A percentile compares a stretch with the other conserved stretches of the same genome.
Evolutionary conservation across 768 basidiomycete genomes (phyloP).

Genomic region (Auricularia heimuer): DNA sequence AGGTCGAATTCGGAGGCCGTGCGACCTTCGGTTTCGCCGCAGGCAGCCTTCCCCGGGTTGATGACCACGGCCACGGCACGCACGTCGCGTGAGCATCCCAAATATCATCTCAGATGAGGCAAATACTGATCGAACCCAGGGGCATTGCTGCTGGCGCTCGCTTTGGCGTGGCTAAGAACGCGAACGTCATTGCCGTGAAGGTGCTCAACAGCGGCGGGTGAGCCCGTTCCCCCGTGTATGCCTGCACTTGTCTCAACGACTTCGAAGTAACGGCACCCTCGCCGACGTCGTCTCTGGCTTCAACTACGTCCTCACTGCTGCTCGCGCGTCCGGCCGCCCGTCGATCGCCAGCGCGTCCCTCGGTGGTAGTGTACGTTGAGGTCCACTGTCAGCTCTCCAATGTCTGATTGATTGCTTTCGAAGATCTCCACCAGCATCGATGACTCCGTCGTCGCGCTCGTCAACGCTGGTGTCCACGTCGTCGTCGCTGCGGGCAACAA

Average conservation of each 20-base stretch:
- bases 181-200: conserved; percentile 11
- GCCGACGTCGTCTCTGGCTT: conserved; percentile 19
- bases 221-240: conserved; percentile 1
- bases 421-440: conserved; percentile 3
- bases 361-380: conserved; percentile 4
- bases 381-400: background rate
- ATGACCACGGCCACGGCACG: conserved; percentile 29
- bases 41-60: conserved; percentile 12
- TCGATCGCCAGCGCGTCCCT: conserved; percentile 3
- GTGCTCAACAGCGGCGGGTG: conserved; percentile 17
- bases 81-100: conserved; percentile 15
- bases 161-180: conserved; percentile 13
- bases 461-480: conserved; percentile 22
- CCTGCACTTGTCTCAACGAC: background rate
- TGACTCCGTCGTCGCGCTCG: conserved; percentile 4
- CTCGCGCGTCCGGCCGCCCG: conserved; percentile 6
- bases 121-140: background rate
- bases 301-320: conserved; percentile 21
- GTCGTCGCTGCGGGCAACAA: conserved; percentile 15
- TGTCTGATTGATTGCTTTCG: background rate
- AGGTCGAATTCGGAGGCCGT: conserved; percentile 34
- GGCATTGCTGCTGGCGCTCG: conserved; percentile 18
- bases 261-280: background rate
- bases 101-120: too few relatives aligned
- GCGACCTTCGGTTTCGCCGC: conserved; percentile 27